These are phyloP conservation scores for Ceratobasidium sp. DNA, from an alignment of 1,284 basidiomycete genomes.

Conservation along the genomic window DNA sequence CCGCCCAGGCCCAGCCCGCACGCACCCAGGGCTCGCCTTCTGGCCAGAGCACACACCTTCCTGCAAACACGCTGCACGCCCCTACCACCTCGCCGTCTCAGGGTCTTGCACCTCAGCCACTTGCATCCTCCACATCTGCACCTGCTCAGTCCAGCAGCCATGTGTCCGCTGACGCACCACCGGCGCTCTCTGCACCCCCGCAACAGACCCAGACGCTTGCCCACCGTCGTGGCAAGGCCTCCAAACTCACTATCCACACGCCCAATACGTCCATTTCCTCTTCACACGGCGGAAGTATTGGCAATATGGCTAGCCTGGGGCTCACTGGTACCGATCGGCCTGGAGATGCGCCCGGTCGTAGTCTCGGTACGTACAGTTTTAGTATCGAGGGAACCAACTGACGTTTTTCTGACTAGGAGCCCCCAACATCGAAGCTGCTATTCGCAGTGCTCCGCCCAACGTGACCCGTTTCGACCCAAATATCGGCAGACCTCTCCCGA, in stretches of 20 bases:
- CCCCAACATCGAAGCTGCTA: constrained; percentile 26
- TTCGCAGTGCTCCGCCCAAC: constrained; percentile 34
- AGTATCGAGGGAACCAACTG: background rate
- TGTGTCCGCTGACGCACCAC: background rate
- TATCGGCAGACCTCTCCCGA: constrained; percentile 10
- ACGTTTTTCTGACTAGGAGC: background rate
- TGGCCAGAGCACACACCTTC: constrained; percentile 17
- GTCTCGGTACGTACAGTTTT: constrained; percentile 13
- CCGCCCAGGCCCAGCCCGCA: background rate
- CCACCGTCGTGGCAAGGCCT: constrained; percentile 28
- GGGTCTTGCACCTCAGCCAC: constrained; percentile 14
- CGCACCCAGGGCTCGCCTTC: constrained; percentile 15
- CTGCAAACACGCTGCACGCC: constrained; percentile 4
- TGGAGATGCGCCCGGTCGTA: constrained; percentile 1
- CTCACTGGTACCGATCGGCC: constrained; percentile 17
- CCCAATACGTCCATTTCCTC: constrained; percentile 31
- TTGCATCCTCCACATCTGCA: background rate
- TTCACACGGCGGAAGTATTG: constrained; percentile 19
- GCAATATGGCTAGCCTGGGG: background rate
- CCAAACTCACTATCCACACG: constrained; percentile 37
- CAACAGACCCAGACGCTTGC: constrained; percentile 30
- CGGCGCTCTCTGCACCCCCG: constrained; percentile 13
- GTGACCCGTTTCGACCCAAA: constrained; percentile 33
- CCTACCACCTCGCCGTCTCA: constrained; percentile 28
- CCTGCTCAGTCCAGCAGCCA: background rate